Evolutionary conservation across 345 rosid species (phyloP), one percentile per base, ranked within the genome.

Genomic region (Lenwebbia sp.): DNA sequence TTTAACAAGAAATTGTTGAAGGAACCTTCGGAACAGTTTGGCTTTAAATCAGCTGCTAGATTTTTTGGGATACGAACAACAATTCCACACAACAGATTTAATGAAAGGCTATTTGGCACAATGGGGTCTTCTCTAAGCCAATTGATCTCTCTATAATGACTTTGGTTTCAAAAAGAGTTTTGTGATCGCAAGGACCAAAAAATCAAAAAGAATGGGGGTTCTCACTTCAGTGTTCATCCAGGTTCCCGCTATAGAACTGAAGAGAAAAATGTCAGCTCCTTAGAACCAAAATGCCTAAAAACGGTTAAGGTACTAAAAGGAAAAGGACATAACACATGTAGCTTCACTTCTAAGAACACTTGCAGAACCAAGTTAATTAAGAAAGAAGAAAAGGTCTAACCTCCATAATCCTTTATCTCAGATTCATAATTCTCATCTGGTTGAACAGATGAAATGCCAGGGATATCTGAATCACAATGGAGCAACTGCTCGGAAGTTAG

Each of bases 371-470:
- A 70, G 25, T 19, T 30, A 33, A 33, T 33, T 70, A 70, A 17
- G 22, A 19, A 2, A 19, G 22, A 44, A 55, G 60, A 23, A 33
- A 13, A 33, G 41, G 17, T 22, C 84, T 51, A 50, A 94, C 99
- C 99, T 94, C 89, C 91, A 83, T 92, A 96, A 89, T 91, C 93
- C 88, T 96, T 96, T 85, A 92, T 92, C n/a, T 88, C 93, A 13
- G 95, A 94, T 86, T 88, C 93, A 54, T 91, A 92, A 86, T 87
- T 91, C 87, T 90, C 92, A 90, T 97, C 99, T 30, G 90, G 93
- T 53, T 91, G 94, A 89, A 97, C 96, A 83, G 93, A 94, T 87
- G 91, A 90, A 89, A 97, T 94, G 88, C 98, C 99, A 87, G 99
- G 98, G 49, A 97, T 94, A 84, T 94, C 99, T 97, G 90, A 88